A percentile compares a stretch with the other conserved stretches of the same genome.
These are phyloP conservation scores for Penicillium bialowiezense DNA, from an alignment of 495 filamentous ascomycete genomes.

Conservation along the genomic window DNA sequence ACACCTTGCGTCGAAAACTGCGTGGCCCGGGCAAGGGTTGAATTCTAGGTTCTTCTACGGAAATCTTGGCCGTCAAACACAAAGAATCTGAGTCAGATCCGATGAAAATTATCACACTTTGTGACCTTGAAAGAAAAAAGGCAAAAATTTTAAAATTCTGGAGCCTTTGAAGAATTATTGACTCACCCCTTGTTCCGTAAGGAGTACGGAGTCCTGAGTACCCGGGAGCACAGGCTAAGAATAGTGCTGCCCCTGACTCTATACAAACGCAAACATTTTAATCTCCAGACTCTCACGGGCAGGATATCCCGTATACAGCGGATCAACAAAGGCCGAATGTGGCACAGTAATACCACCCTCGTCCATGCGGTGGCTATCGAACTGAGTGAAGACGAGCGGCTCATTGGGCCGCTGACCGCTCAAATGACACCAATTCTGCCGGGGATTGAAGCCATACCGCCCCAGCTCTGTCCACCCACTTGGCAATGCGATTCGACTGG, in stretches of 20 bases:
- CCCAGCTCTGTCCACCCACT: constrained; percentile 17
- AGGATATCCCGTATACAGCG: constrained; percentile 33
- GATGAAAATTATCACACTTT: no score
- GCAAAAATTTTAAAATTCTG: no score
- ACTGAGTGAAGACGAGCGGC: constrained; percentile 27
- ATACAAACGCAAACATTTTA: constrained; percentile 21
- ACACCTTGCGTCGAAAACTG: constrained; percentile 1
- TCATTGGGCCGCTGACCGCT: constrained; percentile 22
- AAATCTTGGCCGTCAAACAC: no score
- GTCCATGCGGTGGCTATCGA: constrained; percentile 27
- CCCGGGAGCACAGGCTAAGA: no score
- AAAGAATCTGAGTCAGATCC: neutral
- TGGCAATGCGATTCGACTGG: constrained; percentile 12
- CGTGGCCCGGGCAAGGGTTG: no score
- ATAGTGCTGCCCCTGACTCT: neutral
- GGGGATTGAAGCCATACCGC: constrained; percentile 9
- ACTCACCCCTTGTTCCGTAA: no score
- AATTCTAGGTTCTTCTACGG: no score
- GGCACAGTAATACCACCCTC: constrained; percentile 29
- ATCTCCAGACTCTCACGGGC: constrained; percentile 57
- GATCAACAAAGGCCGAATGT: constrained; percentile 53
- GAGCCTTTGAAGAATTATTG: no score
- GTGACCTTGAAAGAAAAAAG: no score
- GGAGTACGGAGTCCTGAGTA: no score
- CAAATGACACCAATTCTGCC: constrained; percentile 30